Percentiles rank a stretch among this genome's conserved stretches.
Evolutionary conservation across 257 asterid species (phyloP).

Genomic region (Nyctanthes arbortristis): DNA sequence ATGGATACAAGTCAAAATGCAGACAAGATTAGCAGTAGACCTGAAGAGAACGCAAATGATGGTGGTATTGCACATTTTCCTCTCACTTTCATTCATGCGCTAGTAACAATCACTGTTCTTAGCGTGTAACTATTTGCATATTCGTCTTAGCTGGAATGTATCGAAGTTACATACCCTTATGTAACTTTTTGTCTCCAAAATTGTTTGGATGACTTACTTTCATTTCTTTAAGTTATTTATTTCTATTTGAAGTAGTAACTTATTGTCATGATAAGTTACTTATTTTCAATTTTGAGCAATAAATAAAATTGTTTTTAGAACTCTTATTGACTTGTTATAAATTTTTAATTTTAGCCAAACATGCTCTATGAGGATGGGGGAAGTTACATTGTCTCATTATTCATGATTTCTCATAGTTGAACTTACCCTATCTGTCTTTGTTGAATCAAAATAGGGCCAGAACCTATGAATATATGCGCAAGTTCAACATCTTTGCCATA

Average conservation of each 20-base stretch:
- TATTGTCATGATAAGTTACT: neutral
- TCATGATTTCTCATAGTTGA: constrained; percentile 19
- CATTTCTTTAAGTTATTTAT: neutral
- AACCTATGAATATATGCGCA: constrained; percentile 85
- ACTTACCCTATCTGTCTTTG: constrained; percentile 25
- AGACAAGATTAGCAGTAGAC: constrained; percentile 45
- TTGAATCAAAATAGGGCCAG: constrained; percentile 59
- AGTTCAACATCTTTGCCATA: constrained; percentile 54
- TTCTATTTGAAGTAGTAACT: neutral
- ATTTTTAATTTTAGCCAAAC: neutral
- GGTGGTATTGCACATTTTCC: constrained; percentile 51
- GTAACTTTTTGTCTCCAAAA: neutral
- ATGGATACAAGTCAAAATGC: constrained; percentile 43
- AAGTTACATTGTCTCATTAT: constrained; percentile 8
- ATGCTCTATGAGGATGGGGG: neutral
- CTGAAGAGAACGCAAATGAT: constrained; percentile 61
- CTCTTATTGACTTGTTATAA: neutral
- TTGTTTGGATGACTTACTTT: neutral
- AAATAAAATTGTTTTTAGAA: neutral
- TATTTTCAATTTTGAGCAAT: neutral
- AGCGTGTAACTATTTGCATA: constrained; percentile 8
- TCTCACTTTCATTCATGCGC: constrained; percentile 10
- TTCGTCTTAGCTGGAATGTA: neutral
- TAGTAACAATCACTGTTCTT: constrained; percentile 9
- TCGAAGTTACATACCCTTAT: neutral